Conservation (phyloP, 1,139 yeast genomes). For the Zhuliangozyma parablackwelliae region DNA sequence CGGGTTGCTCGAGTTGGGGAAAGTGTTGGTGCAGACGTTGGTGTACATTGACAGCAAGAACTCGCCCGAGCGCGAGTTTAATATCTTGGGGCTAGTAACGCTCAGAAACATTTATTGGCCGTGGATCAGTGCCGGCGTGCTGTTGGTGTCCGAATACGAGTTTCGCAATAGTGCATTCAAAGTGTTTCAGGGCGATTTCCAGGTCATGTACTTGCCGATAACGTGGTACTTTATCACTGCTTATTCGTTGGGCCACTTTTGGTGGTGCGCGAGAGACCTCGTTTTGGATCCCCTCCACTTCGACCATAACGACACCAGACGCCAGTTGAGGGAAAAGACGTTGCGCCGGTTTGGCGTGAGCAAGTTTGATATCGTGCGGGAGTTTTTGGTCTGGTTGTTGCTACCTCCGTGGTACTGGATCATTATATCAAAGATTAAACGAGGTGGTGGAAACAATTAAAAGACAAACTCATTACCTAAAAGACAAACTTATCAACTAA, state of each 20-base stretch:
- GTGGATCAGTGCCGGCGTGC: conserved; percentile 9
- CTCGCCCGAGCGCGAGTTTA: conserved; percentile 21
- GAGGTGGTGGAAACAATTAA: too few relatives aligned
- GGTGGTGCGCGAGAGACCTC: conserved; percentile 34
- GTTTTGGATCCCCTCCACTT: conserved; percentile 17
- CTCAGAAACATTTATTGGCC: conserved; percentile 26
- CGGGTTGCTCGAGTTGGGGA: conserved; percentile 17
- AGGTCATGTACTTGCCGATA: background rate
- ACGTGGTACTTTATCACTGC: conserved; percentile 18
- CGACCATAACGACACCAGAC: conserved; percentile 15
- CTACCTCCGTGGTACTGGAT: conserved; percentile 44
- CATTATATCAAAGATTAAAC: conserved; percentile 11
- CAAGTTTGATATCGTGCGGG: conserved; percentile 12
- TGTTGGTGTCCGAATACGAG: too few relatives aligned
- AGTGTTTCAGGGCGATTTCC: too few relatives aligned
- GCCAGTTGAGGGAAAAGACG: conserved; percentile 11
- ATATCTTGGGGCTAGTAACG: conserved; percentile 23
- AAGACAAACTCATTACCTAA: too few relatives aligned
- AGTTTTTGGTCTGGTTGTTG: conserved; percentile 13
- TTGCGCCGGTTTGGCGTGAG: conserved; percentile 11
- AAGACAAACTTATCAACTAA: too few relatives aligned
- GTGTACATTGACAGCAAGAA: conserved; percentile 28
- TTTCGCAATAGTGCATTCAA: too few relatives aligned
- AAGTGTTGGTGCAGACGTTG: conserved; percentile 21
- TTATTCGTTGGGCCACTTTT: conserved; percentile 28